phyloP scores from a whole-genome alignment of 768 basidiomycete genomes.

The Mycena albidolilacea region DNA sequence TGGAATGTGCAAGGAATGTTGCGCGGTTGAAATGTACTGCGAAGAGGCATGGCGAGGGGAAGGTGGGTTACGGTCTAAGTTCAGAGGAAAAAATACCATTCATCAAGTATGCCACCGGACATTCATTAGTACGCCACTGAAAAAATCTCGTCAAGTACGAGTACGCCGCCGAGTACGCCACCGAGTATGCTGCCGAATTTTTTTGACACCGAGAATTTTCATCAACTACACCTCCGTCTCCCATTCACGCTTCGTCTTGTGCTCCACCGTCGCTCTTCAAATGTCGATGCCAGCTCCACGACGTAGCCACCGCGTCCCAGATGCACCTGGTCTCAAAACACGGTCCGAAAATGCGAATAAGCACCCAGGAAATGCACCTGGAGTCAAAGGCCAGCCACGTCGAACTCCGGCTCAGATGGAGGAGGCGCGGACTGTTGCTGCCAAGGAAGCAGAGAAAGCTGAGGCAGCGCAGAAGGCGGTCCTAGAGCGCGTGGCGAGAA shows the following conservation, averaged over 20 bases:
- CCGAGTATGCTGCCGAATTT: too few relatives aligned
- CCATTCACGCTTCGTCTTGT: not conserved
- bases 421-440: not conserved
- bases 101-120: too few relatives aligned
- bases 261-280: too few relatives aligned
- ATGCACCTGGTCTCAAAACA: not conserved
- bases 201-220: too few relatives aligned
- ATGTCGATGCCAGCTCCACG: constrained; percentile 5
- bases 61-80: too few relatives aligned
- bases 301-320: not conserved
- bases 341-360: not conserved
- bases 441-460: not conserved
- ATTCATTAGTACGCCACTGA: too few relatives aligned
- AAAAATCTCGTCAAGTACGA: too few relatives aligned
- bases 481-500: not conserved
- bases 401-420: too few relatives aligned
- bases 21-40: not conserved
- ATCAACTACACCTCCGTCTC: not conserved
- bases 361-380: too few relatives aligned
- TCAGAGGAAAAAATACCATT: too few relatives aligned
- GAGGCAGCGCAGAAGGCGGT: not conserved
- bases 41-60: not conserved
- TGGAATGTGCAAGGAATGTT: not conserved
- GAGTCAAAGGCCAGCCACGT: not conserved
- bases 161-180: too few relatives aligned